phyloP scores from a whole-genome alignment of 1,284 basidiomycete genomes.

The Ustilago tritici region DNA sequence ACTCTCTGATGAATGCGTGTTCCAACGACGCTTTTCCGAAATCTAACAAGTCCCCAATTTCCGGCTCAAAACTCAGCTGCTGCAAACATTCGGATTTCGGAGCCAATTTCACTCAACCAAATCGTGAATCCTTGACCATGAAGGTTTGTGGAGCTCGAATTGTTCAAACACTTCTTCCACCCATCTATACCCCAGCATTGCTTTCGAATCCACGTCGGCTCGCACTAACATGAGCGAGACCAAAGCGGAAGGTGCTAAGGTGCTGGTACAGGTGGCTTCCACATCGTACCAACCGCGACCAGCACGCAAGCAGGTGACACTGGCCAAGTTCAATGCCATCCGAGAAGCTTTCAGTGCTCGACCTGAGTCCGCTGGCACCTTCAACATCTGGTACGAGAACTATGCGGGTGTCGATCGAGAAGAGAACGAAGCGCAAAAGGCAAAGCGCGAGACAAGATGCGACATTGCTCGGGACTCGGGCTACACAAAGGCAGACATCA shows the following conservation, averaged over 20 bases:
- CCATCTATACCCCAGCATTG: not conserved
- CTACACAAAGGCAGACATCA: constrained; percentile 75
- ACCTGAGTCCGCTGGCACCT: constrained; percentile 59
- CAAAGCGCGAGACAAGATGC: constrained; percentile 89
- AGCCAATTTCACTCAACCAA: not conserved
- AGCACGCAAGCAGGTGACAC: constrained; percentile 64
- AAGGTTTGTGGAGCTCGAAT: not conserved
- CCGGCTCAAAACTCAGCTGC: constrained; percentile 1
- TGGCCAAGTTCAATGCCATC: constrained; percentile 61
- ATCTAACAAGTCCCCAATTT: not conserved
- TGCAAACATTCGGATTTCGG: constrained; percentile 15
- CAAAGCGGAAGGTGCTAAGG: constrained; percentile 3
- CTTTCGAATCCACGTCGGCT: not conserved
- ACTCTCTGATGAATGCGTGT: not conserved
- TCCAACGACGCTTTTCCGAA: not conserved
- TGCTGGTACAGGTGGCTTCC: constrained; percentile 26
- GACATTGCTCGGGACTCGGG: constrained; percentile 89
- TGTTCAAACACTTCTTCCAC: not conserved
- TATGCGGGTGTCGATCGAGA: constrained; percentile 80
- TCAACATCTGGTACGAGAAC: constrained; percentile 98
- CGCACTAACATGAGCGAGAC: constrained; percentile 33
- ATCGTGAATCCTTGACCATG: not conserved
- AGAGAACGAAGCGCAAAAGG: constrained; percentile 75
- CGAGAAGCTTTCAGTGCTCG: constrained; percentile 56
- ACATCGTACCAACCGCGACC: constrained; percentile 58